Percentiles rank a stretch among this genome's conserved stretches.
These are phyloP conservation scores for Cyclotella atomus DNA, from an alignment of 108 stramenopile species.

Conservation along the genomic window DNA sequence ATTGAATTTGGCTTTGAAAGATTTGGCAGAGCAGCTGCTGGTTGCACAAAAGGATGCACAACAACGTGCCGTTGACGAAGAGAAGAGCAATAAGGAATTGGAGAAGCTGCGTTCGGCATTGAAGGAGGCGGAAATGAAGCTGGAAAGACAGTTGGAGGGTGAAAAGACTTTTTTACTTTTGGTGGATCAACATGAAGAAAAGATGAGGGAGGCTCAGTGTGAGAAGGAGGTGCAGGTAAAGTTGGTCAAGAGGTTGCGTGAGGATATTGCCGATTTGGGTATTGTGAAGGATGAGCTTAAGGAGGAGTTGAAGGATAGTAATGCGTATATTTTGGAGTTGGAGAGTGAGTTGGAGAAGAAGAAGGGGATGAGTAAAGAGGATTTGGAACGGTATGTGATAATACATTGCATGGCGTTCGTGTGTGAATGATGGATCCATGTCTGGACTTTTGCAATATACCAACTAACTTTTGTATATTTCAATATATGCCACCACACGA, in stretches of 20 bases:
- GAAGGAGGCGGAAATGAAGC: constrained; percentile 1
- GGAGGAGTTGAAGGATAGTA: neutral
- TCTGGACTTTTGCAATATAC: no score
- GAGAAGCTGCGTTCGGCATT: neutral
- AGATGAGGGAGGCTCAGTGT: neutral
- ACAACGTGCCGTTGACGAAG: neutral
- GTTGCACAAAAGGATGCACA: neutral
- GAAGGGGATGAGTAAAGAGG: neutral
- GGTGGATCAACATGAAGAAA: neutral
- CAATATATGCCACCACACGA: no score
- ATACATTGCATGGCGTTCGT: no score
- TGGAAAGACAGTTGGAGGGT: neutral
- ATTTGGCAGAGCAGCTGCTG: neutral
- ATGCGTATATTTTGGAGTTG: constrained; percentile 1
- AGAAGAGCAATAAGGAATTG: neutral
- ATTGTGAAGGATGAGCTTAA: constrained; percentile 14
- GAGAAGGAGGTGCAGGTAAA: neutral
- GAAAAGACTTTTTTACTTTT: constrained; percentile 5
- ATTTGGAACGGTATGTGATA: constrained; percentile 8
- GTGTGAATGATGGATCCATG: no score
- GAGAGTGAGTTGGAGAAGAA: constrained; percentile 15
- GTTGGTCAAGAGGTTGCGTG: neutral
- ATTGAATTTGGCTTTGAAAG: neutral
- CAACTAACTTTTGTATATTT: no score
- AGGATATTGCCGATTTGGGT: constrained; percentile 1